Evolutionary conservation across 768 basidiomycete species (phyloP).

Genomic region (Guyanaporus albipodus): DNA sequence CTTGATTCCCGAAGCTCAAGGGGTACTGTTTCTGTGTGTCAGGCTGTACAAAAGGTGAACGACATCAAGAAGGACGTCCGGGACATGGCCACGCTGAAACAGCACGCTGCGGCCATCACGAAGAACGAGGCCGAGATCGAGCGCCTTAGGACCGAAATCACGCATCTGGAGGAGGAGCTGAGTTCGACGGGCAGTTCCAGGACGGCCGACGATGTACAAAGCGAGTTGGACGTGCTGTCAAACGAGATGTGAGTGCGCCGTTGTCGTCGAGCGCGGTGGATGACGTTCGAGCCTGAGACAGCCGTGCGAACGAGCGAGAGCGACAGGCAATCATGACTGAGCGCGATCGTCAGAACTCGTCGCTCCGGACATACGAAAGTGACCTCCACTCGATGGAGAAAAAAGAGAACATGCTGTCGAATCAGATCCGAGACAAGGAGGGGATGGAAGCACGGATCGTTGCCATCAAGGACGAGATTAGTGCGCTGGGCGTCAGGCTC

Average conservation of each 20-base stretch:
- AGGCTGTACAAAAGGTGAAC: conserved; percentile 54
- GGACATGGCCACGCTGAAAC: conserved; percentile 57
- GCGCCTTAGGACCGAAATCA: conserved; percentile 57
- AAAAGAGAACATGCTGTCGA: conserved; percentile 52
- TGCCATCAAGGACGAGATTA: conserved; percentile 56
- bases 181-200: conserved; percentile 68
- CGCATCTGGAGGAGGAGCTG: conserved; percentile 64
- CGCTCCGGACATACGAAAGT: conserved; percentile 53
- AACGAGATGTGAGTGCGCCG: conserved; percentile 56
- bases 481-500: conserved; percentile 37
- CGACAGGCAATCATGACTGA: conserved; percentile 53
- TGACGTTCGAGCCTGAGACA: conserved; percentile 26
- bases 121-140: conserved; percentile 59
- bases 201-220: conserved; percentile 83
- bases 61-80: conserved; percentile 54
- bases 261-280: not conserved
- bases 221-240: conserved; percentile 61
- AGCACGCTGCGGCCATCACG: conserved; percentile 54
- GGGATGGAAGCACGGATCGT: conserved; percentile 52
- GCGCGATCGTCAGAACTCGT: conserved; percentile 54
- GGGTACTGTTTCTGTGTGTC: not conserved
- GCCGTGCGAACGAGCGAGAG: conserved; percentile 65
- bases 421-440: conserved; percentile 56
- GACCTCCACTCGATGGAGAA: conserved; percentile 62
- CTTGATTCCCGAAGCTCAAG: not conserved